phyloP scores from a whole-genome alignment of 495 filamentous ascomycete species.

The Lasiosphaeris hirsuta region DNA sequence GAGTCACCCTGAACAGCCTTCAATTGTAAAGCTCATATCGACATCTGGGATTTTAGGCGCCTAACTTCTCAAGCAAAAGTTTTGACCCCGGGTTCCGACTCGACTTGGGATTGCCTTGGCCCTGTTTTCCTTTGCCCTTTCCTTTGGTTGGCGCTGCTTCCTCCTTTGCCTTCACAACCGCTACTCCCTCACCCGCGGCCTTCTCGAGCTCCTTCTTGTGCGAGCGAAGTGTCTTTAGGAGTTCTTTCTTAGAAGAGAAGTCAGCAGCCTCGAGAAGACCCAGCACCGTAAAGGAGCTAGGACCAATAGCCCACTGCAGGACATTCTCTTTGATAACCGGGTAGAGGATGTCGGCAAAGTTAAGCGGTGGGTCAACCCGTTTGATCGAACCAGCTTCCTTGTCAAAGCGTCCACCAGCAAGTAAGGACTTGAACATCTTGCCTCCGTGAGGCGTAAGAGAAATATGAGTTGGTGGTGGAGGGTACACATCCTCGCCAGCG shows the following conservation, averaged over 20 bases:
- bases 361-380: conserved; percentile 68
- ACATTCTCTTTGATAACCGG: conserved; percentile 69
- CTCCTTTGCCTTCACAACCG: conserved; percentile 35
- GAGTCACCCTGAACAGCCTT: no score
- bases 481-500: conserved; percentile 38
- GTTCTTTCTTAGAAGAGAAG: conserved; percentile 62
- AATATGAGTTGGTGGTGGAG: conserved; percentile 45
- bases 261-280: conserved; percentile 74
- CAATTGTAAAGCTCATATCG: neutral
- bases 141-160: conserved; percentile 30
- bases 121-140: conserved; percentile 43
- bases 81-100: conserved; percentile 26
- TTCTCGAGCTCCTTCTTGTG: conserved; percentile 49
- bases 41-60: neutral
- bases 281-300: conserved; percentile 77
- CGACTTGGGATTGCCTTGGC: conserved; percentile 29
- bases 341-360: conserved; percentile 76
- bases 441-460: conserved; percentile 62
- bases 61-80: conserved; percentile 50
- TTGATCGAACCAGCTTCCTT: conserved; percentile 60
- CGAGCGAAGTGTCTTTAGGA: conserved; percentile 63
- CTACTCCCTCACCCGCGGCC: conserved; percentile 44
- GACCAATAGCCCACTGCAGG: conserved; percentile 80
- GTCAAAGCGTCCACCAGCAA: conserved; percentile 83
- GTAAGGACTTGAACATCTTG: conserved; percentile 85